Evolutionary conservation across 2,329 filamentous ascomycete species (phyloP).

Genomic region (Claviceps spartinae): DNA sequence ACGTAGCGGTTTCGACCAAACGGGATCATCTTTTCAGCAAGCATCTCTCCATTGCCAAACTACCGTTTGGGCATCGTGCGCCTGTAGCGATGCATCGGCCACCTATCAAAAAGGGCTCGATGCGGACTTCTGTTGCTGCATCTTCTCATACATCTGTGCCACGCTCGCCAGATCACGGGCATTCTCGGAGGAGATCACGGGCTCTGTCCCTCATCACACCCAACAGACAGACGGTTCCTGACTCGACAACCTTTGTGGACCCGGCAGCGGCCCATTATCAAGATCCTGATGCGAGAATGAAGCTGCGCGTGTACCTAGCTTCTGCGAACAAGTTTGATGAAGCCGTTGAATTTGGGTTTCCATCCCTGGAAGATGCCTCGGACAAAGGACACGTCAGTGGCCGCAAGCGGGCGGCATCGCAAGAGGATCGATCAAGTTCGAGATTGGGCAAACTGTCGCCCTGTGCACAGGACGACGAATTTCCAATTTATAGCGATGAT

Average conservation of each 20-base stretch:
- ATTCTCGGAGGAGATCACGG: conserved; percentile 37
- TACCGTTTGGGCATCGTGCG: conserved; percentile 41
- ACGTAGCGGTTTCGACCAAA: conserved; percentile 29
- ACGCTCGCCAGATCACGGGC: conserved; percentile 16
- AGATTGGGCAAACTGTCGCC: conserved; percentile 40
- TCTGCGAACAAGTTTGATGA: conserved; percentile 94
- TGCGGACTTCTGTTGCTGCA: conserved; percentile 14
- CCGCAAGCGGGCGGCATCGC: conserved; percentile 12
- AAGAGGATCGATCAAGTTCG: conserved; percentile 16
- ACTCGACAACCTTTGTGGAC: conserved; percentile 36
- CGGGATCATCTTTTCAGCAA: conserved; percentile 52
- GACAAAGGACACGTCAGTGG: conserved; percentile 16
- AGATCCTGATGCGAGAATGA: conserved; percentile 76
- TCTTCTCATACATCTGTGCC: conserved; percentile 11
- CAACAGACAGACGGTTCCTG: conserved; percentile 22
- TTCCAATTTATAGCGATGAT: conserved; percentile 34
- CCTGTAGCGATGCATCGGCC: conserved; percentile 38
- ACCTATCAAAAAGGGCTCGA: conserved; percentile 26
- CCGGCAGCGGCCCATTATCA: conserved; percentile 70
- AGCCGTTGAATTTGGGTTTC: conserved; percentile 86
- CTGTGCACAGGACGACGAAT: conserved; percentile 44
- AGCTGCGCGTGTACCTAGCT: conserved; percentile 72
- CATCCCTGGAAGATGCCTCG: conserved; percentile 39
- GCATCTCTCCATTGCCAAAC: conserved; percentile 56
- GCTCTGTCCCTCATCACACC: conserved; percentile 41